A percentile compares a stretch with the other conserved stretches of the same genome.
phyloP scores from a whole-genome alignment of 2,329 filamentous ascomycete genomes.

The Teratosphaeria nubilosa region DNA sequence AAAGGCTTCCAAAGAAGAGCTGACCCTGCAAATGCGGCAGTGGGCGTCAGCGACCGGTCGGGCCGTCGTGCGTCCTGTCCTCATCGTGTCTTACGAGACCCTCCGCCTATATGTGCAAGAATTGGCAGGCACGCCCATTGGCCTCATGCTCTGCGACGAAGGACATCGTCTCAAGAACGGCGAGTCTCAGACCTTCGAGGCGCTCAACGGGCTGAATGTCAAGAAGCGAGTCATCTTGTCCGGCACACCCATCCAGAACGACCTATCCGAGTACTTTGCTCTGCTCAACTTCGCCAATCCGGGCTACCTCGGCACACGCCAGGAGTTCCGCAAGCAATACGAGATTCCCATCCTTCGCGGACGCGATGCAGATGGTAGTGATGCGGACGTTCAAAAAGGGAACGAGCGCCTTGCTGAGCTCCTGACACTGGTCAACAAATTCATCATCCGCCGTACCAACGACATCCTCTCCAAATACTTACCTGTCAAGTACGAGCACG shows the following conservation, averaged over 20 bases:
- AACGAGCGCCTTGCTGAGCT: slow-evolving; percentile 76
- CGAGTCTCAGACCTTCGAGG: slow-evolving; percentile 89
- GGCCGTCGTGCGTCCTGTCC: slow-evolving; percentile 77
- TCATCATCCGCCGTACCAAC: slow-evolving; percentile 95
- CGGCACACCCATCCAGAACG: slow-evolving; percentile 95
- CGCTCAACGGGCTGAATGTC: slow-evolving; percentile 82
- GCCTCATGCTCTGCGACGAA: slow-evolving; percentile 88
- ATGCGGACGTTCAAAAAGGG: slow-evolving; percentile 70
- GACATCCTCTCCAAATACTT: slow-evolving; percentile 96
- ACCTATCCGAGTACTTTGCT: slow-evolving; percentile 95
- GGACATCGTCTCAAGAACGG: slow-evolving; percentile 94
- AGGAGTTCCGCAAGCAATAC: slow-evolving; percentile 87
- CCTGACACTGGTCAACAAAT: slow-evolving; percentile 83
- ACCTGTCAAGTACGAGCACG: slow-evolving; percentile 97
- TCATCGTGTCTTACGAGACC: slow-evolving; percentile 97
- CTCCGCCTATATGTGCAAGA: slow-evolving; percentile 83
- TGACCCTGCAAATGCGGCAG: slow-evolving; percentile 80
- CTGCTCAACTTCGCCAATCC: slow-evolving; percentile 96
- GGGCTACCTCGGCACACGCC: slow-evolving; percentile 74
- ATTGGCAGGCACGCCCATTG: slow-evolving; percentile 80
- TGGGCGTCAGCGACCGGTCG: slow-evolving; percentile 92
- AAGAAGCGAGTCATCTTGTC: slow-evolving; percentile 87
- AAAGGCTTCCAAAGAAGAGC: slow-evolving; percentile 87
- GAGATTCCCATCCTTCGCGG: slow-evolving; percentile 87
- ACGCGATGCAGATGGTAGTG: slow-evolving; percentile 79